Evolutionary conservation across 805 yeast species (phyloP).

Genomic region (Ogataea philodendri): DNA sequence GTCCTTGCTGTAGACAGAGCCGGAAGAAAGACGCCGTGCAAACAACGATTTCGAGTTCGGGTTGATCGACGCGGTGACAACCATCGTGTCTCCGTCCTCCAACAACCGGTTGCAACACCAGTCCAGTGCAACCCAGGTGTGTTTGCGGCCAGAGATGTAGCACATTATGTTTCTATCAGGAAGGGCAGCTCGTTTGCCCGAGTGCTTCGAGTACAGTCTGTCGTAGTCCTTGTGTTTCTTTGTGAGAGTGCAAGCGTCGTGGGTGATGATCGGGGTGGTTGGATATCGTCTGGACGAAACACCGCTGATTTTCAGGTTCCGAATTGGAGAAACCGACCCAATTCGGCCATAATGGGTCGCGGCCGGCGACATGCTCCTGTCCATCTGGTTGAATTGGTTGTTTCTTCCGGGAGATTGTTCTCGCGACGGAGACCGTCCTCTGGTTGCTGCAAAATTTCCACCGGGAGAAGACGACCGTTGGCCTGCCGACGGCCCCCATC

Average conservation of each 20-base stretch:
- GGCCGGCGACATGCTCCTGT: conserved; percentile 27
- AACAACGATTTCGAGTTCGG: conserved; percentile 27
- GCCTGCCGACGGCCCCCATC: conserved; percentile 26
- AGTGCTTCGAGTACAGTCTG: conserved; percentile 40
- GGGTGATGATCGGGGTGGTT: conserved; percentile 37
- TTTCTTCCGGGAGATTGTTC: conserved; percentile 20
- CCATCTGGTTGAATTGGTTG: conserved; percentile 9
- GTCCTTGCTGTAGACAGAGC: conserved; percentile 8
- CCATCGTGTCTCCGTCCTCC: conserved; percentile 64
- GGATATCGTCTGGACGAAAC: conserved; percentile 29
- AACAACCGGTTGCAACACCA: conserved; percentile 57
- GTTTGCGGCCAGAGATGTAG: conserved; percentile 66
- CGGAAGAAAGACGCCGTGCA: conserved; percentile 23
- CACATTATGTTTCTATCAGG: conserved; percentile 58
- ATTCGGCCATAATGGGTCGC: conserved; percentile 8
- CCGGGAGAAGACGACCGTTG: conserved; percentile 25
- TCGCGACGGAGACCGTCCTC: conserved; percentile 24
- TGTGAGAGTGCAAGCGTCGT: conserved; percentile 43
- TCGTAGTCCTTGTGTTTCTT: conserved; percentile 49
- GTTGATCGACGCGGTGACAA: conserved; percentile 55
- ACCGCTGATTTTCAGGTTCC: conserved; percentile 11
- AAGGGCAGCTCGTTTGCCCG: conserved; percentile 35
- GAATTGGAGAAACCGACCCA: conserved; percentile 25
- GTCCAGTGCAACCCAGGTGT: conserved; percentile 82
- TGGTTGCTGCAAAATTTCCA: conserved; percentile 2